phyloP scores from a whole-genome alignment of 2,329 filamentous ascomycete species.

The Paracamarosporium sp. region DNA sequence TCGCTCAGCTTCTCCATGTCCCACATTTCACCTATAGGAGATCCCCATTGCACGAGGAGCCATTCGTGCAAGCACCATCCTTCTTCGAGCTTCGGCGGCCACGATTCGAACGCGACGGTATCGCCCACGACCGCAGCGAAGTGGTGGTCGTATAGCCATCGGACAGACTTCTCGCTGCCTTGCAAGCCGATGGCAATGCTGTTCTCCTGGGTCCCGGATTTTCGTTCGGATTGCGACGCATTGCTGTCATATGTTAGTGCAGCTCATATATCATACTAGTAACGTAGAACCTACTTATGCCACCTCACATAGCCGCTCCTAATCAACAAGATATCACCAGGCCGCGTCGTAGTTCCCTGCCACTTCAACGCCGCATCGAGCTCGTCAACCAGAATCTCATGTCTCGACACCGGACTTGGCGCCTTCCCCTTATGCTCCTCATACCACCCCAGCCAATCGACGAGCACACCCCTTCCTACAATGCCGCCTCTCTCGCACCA shows the following conservation, averaged over 20 bases:
- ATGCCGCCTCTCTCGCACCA: slow-evolving; percentile 46
- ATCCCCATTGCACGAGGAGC: slow-evolving; percentile 39
- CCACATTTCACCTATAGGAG: slow-evolving; percentile 46
- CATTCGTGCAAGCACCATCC: slow-evolving; percentile 45
- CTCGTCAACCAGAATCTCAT: slow-evolving; percentile 39
- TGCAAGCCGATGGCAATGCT: slow-evolving; percentile 42
- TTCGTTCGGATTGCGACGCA: slow-evolving; percentile 32
- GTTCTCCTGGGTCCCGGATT: slow-evolving; percentile 41
- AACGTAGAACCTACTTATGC: slow-evolving; percentile 35
- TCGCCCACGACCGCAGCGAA: slow-evolving; percentile 48
- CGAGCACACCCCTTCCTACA: slow-evolving; percentile 41
- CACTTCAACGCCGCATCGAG: slow-evolving; percentile 37
- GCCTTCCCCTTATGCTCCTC: slow-evolving; percentile 35
- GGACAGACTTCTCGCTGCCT: slow-evolving; percentile 36
- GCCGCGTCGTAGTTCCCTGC: slow-evolving; percentile 33
- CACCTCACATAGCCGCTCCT: slow-evolving; percentile 56
- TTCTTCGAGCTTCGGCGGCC: slow-evolving; percentile 36
- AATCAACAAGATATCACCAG: slow-evolving; percentile 45
- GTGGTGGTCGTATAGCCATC: slow-evolving; percentile 47
- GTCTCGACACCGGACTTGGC: slow-evolving; percentile 32
- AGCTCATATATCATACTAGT: not conserved
- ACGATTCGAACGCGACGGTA: slow-evolving; percentile 49
- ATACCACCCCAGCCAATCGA: slow-evolving; percentile 43
- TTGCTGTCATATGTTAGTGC: slow-evolving; percentile 21
- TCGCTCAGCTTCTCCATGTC: slow-evolving; percentile 58